phyloP scores from a whole-genome alignment of 2,329 filamentous ascomycete genomes.

The Aspergillus sclerotialis region DNA sequence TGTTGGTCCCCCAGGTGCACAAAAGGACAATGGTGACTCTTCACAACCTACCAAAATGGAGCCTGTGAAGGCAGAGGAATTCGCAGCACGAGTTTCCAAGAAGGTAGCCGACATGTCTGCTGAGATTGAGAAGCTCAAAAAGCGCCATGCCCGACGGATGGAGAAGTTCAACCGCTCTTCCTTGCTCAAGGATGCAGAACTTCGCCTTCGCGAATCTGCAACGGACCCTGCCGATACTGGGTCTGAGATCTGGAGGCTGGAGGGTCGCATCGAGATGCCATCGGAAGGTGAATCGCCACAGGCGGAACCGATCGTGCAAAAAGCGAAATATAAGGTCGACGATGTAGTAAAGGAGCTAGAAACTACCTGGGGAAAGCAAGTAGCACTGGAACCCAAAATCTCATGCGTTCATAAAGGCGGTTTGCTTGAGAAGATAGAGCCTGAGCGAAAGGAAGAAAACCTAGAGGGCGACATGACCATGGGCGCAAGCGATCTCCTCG shows the following conservation, averaged over 20 bases:
- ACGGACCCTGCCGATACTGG: slow-evolving; percentile 50
- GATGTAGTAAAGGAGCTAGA: slow-evolving; percentile 72
- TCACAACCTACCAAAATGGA: slow-evolving; percentile 57
- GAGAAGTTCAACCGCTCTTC: slow-evolving; percentile 66
- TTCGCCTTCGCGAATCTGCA: slow-evolving; percentile 61
- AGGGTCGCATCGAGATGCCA: slow-evolving; percentile 40
- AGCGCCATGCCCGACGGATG: slow-evolving; percentile 68
- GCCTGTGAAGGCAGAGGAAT: slow-evolving; percentile 71
- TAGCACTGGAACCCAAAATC: slow-evolving; percentile 58
- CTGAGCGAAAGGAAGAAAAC: slow-evolving; percentile 30
- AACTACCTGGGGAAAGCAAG: slow-evolving; percentile 58
- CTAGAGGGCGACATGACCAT: slow-evolving; percentile 16
- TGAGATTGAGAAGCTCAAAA: slow-evolving; percentile 80
- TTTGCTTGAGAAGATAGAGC: slow-evolving; percentile 50
- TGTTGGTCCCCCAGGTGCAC: slow-evolving; percentile 19
- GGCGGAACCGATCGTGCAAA: slow-evolving; percentile 33
- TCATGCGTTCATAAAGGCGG: slow-evolving; percentile 73
- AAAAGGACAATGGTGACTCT: slow-evolving; percentile 10
- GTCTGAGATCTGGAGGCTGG: slow-evolving; percentile 57
- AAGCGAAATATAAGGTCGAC: slow-evolving; percentile 48
- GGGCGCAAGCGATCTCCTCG: slow-evolving; percentile 23
- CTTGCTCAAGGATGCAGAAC: slow-evolving; percentile 65
- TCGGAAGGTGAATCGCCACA: slow-evolving; percentile 29
- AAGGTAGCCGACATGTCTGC: slow-evolving; percentile 66
- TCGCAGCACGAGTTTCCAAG: slow-evolving; percentile 68